These are phyloP conservation scores for Chytriomyces hyalinus DNA, from an alignment of 192 early-diverging fungal genomes.

Conservation along the genomic window DNA sequence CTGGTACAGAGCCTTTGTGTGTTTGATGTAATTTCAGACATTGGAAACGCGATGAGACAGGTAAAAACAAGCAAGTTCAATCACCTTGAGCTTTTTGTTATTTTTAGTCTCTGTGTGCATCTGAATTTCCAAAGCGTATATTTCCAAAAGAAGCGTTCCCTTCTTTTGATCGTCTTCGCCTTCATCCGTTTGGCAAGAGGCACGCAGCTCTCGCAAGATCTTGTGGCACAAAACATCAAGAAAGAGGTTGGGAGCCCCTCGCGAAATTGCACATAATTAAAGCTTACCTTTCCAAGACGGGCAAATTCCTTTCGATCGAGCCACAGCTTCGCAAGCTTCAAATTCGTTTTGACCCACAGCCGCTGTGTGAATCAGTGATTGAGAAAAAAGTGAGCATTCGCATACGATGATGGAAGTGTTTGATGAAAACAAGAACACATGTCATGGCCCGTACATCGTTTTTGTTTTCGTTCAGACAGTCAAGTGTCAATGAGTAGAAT, in stretches of 20 bases:
- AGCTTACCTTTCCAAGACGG: slow-evolving; percentile 66
- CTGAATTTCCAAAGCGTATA: slow-evolving; percentile 94
- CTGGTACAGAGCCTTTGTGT: slow-evolving; percentile 73
- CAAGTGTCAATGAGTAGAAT: slow-evolving; percentile 79
- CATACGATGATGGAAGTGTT: not conserved
- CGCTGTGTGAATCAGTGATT: slow-evolving; percentile 50
- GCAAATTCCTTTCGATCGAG: slow-evolving; percentile 81
- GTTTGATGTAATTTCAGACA: not conserved
- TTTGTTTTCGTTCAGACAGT: slow-evolving; percentile 73
- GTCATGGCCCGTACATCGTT: slow-evolving; percentile 67
- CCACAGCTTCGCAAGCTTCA: slow-evolving; percentile 85
- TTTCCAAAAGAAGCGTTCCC: slow-evolving; percentile 91
- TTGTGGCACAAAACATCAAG: slow-evolving; percentile 16
- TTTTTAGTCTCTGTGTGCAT: slow-evolving; percentile 92
- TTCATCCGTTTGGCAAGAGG: slow-evolving; percentile 78
- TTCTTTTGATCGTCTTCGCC: slow-evolving; percentile 86
- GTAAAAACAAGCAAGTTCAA: slow-evolving; percentile 27
- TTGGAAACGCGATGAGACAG: not conserved
- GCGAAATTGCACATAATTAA: not conserved
- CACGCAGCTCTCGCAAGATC: slow-evolving; percentile 77
- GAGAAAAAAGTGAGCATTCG: not conserved
- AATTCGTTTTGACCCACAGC: slow-evolving; percentile 83
- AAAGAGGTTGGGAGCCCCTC: not conserved
- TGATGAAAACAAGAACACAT: not conserved
- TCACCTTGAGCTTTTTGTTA: slow-evolving; percentile 83